Base-by-base conservation (phyloP, 2,329 filamentous ascomycete species). In the Stachybotrys chlorohalonatus region DNA sequence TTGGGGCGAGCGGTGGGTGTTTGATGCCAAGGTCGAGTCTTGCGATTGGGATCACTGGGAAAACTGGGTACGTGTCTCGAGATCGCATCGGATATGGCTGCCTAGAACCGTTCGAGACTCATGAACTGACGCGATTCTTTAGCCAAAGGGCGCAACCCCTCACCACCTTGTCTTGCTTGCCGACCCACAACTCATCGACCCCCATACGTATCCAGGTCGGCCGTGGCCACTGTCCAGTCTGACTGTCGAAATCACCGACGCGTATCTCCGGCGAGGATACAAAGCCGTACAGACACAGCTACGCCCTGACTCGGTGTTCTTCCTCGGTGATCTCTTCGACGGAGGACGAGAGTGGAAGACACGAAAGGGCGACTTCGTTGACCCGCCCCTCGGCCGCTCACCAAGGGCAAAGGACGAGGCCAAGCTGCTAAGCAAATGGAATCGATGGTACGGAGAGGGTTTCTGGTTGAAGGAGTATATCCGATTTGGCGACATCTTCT, bases 341-440 rank as follows among this genome's bases (percentile, higher is more conserved):
- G 94, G 94, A 5, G 94, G 94, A 8, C 82, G 94, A 61, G 94
- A 99, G 75, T 99, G 94, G 94, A 87, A 86, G 61, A 93, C 92
- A 11, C 74, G 71, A 2, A 77, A 77, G 30, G 86, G 82, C 48
- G 70, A 77, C 49, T 83, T 83, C 53, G 71, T 77, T 30, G 83
- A 86, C 59, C 81, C 81, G 1, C 74, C 75, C 58, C 86, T 83
- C 83, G 77, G 78, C 24, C 70, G 70, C 32, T 73, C 70, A 4
- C 15, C 15, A 24, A 74, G 77, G 47, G 80, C 82, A 2, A 70
- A 72, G 7, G 67, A 74, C 45, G 83, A 86, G 65, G 68, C 75
- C 60, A 73, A 74, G 47, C 73, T 75, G 57, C 68, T 89, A 1
- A 83, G 88, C 63, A 75, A 79, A 58, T 90, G 85, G 76, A 87